These are phyloP conservation scores for Cladosporium oxysporum DNA, from an alignment of 2,329 filamentous ascomycete species.

Conservation along the genomic window DNA sequence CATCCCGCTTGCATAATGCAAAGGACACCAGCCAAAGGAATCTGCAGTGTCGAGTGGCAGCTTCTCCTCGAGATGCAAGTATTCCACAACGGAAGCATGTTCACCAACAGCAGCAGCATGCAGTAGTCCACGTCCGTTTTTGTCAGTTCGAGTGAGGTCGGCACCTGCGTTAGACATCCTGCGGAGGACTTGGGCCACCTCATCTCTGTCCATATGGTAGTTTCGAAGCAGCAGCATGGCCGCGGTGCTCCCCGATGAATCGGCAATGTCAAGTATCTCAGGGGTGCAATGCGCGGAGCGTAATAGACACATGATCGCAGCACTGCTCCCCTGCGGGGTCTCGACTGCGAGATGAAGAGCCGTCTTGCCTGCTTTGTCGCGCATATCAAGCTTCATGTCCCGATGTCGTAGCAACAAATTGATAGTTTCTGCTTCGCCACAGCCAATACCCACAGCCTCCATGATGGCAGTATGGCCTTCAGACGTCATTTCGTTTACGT, in stretches of 20 bases:
- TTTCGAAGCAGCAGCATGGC: slow-evolving; percentile 2
- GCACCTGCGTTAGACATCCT: not conserved
- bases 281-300: not conserved
- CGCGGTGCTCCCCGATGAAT: not conserved
- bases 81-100: not conserved
- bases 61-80: not conserved
- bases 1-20: not conserved
- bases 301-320: not conserved
- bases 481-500: not conserved
- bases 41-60: not conserved
- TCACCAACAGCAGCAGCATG: not conserved
- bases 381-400: not conserved
- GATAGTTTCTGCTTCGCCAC: not conserved
- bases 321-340: not conserved
- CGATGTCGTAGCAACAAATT: not conserved
- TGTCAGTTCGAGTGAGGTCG: not conserved
- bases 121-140: not conserved
- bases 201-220: not conserved
- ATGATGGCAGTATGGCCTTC: not conserved
- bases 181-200: not conserved
- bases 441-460: not conserved
- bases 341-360: not conserved
- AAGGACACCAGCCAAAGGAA: not conserved
- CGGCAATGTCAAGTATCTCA: not conserved
- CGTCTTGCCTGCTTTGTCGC: not conserved